Percentiles rank a stretch among this genome's conserved stretches.
Evolutionary conservation across 73 alveolate genomes (phyloP).

Genomic region (Paramecium sonneborni): DNA sequence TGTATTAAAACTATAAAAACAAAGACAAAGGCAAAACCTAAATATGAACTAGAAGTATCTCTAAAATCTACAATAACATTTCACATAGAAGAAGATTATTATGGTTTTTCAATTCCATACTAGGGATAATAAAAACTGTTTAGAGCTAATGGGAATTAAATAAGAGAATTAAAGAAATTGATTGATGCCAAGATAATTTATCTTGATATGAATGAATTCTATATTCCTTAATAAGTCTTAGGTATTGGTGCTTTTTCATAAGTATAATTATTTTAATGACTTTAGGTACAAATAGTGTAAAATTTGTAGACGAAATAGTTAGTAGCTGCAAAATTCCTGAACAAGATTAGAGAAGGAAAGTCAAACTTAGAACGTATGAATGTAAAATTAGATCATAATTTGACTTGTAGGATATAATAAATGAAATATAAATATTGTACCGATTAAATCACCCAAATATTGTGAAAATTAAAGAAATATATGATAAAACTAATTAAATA

Average conservation of each 20-base stretch:
- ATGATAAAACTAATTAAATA: background rate
- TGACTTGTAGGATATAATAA: background rate
- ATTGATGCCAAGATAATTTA: background rate
- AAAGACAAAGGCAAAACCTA: background rate
- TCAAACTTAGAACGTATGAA: background rate
- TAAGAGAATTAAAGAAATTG: background rate
- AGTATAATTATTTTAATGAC: background rate
- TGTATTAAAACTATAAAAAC: background rate
- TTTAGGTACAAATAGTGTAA: background rate
- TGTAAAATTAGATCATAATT: background rate
- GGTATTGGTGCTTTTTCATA: slow-evolving; percentile 31
- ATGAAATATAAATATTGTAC: background rate
- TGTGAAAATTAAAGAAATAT: background rate
- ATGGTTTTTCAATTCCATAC: background rate
- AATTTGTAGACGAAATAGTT: background rate
- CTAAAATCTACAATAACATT: background rate
- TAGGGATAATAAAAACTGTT: background rate
- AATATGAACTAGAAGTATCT: background rate
- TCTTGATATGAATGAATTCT: slow-evolving; percentile 20
- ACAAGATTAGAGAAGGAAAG: slow-evolving; percentile 7
- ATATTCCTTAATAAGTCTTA: background rate
- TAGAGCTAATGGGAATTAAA: background rate
- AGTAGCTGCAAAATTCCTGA: slow-evolving; percentile 21
- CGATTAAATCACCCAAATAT: slow-evolving; percentile 19
- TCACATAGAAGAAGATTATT: background rate